Conservation (phyloP, 805 yeast genomes). For the Starmerella sirachaensis region DNA sequence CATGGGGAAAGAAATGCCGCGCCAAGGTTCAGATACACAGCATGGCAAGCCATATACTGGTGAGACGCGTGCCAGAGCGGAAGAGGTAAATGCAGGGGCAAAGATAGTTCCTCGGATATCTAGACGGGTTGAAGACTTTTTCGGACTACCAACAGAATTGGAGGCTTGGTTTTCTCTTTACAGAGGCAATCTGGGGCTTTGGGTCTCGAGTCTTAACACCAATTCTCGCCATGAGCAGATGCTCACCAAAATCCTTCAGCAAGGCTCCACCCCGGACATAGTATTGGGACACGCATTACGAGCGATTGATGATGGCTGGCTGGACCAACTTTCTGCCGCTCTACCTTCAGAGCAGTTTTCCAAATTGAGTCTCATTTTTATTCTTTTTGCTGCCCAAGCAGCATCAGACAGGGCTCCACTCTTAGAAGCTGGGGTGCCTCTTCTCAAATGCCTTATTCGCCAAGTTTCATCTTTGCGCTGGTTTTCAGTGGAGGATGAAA, state of each 20-base stretch:
- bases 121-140: constrained; percentile 13
- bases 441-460: constrained; percentile 8
- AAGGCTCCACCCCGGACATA: background rate
- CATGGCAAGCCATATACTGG: too few species aligned
- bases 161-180: constrained; percentile 15
- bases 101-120: constrained; percentile 20
- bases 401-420: constrained; percentile 1
- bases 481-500: constrained; percentile 8
- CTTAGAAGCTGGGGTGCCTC: constrained; percentile 7
- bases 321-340: background rate
- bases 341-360: constrained; percentile 3
- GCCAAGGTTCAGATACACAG: too few species aligned
- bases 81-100: constrained; percentile 20
- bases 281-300: background rate
- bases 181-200: background rate
- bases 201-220: background rate
- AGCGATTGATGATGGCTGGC: background rate
- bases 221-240: background rate
- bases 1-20: too few species aligned
- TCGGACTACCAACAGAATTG: constrained; percentile 16
- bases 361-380: constrained; percentile 8
- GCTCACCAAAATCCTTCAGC: background rate
- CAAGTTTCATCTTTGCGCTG: constrained; percentile 18
- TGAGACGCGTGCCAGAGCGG: constrained; percentile 22
- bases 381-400: constrained; percentile 4